Conservation (phyloP, 257 asterid genomes). For the Osmanthus fragrans region DNA sequence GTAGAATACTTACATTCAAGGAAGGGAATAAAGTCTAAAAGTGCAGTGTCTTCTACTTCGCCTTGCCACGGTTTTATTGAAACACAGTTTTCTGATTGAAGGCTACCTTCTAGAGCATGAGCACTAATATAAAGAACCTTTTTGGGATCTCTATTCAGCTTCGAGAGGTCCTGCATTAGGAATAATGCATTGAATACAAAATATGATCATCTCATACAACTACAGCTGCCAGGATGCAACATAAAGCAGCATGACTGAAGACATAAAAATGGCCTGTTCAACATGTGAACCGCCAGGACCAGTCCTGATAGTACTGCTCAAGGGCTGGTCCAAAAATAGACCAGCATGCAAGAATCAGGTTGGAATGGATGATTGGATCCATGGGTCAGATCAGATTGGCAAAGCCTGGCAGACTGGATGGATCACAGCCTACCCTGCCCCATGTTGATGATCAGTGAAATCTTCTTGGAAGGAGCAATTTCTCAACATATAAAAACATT, state of each 20-base stretch:
- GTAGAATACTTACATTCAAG: constrained; percentile 73
- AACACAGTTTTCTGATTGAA: constrained; percentile 76
- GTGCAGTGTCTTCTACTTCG: constrained; percentile 79
- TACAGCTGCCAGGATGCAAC: constrained; percentile 6
- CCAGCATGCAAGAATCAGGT: neutral
- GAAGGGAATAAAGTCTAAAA: constrained; percentile 83
- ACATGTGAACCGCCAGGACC: neutral
- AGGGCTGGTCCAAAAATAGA: neutral
- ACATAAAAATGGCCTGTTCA: neutral
- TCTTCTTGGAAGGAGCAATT: neutral
- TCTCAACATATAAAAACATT: neutral
- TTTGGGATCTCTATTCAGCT: constrained; percentile 79
- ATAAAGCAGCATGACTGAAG: neutral
- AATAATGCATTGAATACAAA: constrained; percentile 12
- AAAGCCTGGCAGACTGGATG: neutral
- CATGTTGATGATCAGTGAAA: neutral
- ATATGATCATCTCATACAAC: neutral
- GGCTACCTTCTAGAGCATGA: constrained; percentile 72
- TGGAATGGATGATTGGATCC: neutral
- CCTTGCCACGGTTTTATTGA: constrained; percentile 77
- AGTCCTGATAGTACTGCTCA: neutral
- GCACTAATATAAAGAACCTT: constrained; percentile 74
- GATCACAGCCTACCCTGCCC: neutral
- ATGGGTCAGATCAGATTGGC: neutral
- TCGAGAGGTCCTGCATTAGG: constrained; percentile 78